These are phyloP conservation scores for Populus trichocarpa DNA, from an alignment of 441 rosid genomes.

Conservation along the genomic window DNA sequence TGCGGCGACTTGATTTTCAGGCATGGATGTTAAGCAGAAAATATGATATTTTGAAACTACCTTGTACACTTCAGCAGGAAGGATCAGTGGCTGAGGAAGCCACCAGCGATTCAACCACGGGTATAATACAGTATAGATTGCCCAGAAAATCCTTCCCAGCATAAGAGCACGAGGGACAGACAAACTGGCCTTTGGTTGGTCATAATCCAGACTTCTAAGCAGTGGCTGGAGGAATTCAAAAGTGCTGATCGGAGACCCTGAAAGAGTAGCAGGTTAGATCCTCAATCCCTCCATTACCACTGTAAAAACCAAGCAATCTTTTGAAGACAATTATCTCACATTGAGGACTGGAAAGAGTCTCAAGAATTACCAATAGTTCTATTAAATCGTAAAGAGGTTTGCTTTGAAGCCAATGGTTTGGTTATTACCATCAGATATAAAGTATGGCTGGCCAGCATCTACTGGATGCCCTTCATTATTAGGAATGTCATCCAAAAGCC, in stretches of 20 bases:
- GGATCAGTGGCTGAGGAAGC: constrained; percentile 85
- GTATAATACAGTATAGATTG: constrained; percentile 57
- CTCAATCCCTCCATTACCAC: neutral
- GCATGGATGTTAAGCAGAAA: neutral
- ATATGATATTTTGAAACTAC: constrained; percentile 28
- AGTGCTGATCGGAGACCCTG: constrained; percentile 83
- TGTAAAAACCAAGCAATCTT: neutral
- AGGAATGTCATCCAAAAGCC: constrained; percentile 83
- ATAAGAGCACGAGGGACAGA: constrained; percentile 53
- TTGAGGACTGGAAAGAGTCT: neutral
- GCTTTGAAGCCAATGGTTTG: neutral
- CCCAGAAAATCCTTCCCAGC: constrained; percentile 52
- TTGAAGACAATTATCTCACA: neutral
- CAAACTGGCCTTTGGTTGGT: constrained; percentile 55
- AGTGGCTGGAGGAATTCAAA: constrained; percentile 74
- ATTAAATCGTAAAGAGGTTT: too few species aligned
- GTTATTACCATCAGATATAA: constrained; percentile 12
- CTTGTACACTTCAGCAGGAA: constrained; percentile 96
- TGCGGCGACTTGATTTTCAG: neutral
- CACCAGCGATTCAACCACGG: constrained; percentile 79
- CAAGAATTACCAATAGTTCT: neutral
- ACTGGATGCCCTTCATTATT: constrained; percentile 57
- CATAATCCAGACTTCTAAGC: constrained; percentile 67
- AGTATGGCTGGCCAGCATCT: constrained; percentile 94
- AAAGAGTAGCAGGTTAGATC: constrained; percentile 9